These are phyloP conservation scores for Kluyveromyces aestuarii DNA, from an alignment of 805 yeast genomes.

Conservation along the genomic window DNA sequence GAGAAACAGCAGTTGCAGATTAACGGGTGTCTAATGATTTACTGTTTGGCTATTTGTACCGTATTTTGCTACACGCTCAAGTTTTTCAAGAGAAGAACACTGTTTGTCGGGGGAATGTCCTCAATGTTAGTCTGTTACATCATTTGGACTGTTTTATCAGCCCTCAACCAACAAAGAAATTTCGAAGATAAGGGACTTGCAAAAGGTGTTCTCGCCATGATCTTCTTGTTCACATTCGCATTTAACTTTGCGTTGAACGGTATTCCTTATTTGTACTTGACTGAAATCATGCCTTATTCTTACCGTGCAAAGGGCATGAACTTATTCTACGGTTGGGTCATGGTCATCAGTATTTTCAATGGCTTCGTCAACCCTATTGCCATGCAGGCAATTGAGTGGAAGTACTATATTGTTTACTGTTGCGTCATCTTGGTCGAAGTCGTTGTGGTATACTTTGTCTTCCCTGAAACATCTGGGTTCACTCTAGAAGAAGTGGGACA, in stretches of 20 bases:
- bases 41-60: slow-evolving; percentile 32
- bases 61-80: slow-evolving; percentile 24
- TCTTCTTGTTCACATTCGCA: slow-evolving; percentile 36
- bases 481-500: slow-evolving; percentile 33
- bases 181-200: slow-evolving; percentile 34
- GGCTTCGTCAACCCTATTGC: slow-evolving; percentile 32
- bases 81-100: slow-evolving; percentile 29
- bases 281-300: slow-evolving; percentile 33
- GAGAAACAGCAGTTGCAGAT: slow-evolving; percentile 37
- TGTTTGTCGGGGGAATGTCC: slow-evolving; percentile 29
- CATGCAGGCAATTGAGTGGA: slow-evolving; percentile 30
- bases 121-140: slow-evolving; percentile 33
- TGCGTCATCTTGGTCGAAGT: slow-evolving; percentile 25
- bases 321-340: slow-evolving; percentile 16
- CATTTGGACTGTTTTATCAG: slow-evolving; percentile 40
- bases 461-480: slow-evolving; percentile 32
- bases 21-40: slow-evolving; percentile 43
- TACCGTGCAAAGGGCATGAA: slow-evolving; percentile 26
- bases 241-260: slow-evolving; percentile 39
- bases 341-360: slow-evolving; percentile 24
- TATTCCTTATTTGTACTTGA: slow-evolving; percentile 36
- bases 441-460: slow-evolving; percentile 24
- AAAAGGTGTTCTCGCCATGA: slow-evolving; percentile 42
- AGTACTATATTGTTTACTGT: slow-evolving; percentile 30
- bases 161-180: slow-evolving; percentile 34